These are phyloP conservation scores for Cucumis hystrix DNA, from an alignment of 306 rosid genomes.

Conservation along the genomic window DNA sequence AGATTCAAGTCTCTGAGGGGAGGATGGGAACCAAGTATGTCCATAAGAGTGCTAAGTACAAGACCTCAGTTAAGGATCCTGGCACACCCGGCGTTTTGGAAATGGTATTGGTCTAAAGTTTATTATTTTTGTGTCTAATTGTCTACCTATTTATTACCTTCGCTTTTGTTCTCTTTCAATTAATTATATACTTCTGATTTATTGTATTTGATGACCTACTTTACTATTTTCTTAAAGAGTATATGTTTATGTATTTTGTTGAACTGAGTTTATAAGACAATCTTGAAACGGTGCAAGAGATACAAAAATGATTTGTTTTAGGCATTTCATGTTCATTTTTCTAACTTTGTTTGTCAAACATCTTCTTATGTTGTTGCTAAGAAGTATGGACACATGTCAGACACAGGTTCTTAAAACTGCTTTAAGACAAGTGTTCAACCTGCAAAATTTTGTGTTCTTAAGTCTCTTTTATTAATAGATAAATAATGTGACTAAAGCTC, in stretches of 20 bases:
- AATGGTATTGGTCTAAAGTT: constrained; percentile 33
- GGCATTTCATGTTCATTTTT: neutral
- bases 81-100: constrained; percentile 72
- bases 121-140: neutral
- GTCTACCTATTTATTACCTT: neutral
- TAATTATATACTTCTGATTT: neutral
- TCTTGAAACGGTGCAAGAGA: neutral
- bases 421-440: no score
- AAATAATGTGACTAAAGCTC: no score
- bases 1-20: neutral
- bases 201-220: neutral
- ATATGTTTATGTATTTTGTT: neutral
- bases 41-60: constrained; percentile 68
- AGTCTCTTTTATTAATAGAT: no score
- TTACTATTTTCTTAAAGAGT: neutral
- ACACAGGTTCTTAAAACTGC: no score
- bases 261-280: neutral
- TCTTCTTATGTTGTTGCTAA: neutral
- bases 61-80: constrained; percentile 56
- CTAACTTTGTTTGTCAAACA: neutral
- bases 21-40: constrained; percentile 49
- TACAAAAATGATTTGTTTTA: neutral
- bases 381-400: no score
- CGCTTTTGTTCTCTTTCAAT: neutral
- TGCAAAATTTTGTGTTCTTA: no score